These are phyloP conservation scores for Aspergillus carbonarius DNA, from an alignment of 2,329 filamentous ascomycete genomes.

Conservation along the genomic window DNA sequence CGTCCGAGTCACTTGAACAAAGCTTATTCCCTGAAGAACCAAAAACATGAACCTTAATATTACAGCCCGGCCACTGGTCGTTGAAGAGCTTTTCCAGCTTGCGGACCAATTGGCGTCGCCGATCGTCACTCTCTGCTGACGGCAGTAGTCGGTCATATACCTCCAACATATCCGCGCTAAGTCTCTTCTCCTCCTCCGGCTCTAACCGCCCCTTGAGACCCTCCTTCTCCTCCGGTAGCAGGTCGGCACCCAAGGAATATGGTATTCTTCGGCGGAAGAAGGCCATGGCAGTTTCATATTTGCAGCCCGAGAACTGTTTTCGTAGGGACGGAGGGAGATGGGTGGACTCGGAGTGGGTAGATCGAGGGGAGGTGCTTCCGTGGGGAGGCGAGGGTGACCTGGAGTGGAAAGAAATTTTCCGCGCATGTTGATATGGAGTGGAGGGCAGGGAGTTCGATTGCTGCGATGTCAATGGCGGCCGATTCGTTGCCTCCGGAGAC, in stretches of 20 bases:
- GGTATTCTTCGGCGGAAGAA: conserved; percentile 83
- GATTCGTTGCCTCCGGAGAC: conserved; percentile 38
- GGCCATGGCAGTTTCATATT: conserved; percentile 83
- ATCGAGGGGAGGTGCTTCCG: conserved; percentile 80
- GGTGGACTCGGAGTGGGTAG: conserved; percentile 85
- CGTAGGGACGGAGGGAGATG: conserved; percentile 68
- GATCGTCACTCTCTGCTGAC: conserved; percentile 72
- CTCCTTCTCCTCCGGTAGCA: conserved; percentile 67
- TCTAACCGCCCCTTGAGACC: conserved; percentile 69
- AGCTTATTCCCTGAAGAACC: conserved; percentile 96
- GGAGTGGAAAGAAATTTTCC: conserved; percentile 77
- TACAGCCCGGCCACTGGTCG: conserved; percentile 83
- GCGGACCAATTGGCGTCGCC: conserved; percentile 71
- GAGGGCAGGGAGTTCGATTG: conserved; percentile 91
- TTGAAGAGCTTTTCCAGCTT: conserved; percentile 90
- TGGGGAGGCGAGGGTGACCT: conserved; percentile 76
- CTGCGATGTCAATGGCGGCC: conserved; percentile 56
- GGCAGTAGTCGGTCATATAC: conserved; percentile 84
- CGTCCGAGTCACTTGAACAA: conserved; percentile 93
- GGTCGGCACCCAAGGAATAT: conserved; percentile 82
- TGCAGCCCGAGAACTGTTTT: conserved; percentile 69
- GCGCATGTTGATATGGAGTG: conserved; percentile 84
- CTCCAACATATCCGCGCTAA: conserved; percentile 80
- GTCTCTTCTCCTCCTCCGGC: conserved; percentile 69
- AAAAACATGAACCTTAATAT: conserved; percentile 90